phyloP scores from a whole-genome alignment of 208 protist species.

The Trypanosoma cruzi region DNA sequence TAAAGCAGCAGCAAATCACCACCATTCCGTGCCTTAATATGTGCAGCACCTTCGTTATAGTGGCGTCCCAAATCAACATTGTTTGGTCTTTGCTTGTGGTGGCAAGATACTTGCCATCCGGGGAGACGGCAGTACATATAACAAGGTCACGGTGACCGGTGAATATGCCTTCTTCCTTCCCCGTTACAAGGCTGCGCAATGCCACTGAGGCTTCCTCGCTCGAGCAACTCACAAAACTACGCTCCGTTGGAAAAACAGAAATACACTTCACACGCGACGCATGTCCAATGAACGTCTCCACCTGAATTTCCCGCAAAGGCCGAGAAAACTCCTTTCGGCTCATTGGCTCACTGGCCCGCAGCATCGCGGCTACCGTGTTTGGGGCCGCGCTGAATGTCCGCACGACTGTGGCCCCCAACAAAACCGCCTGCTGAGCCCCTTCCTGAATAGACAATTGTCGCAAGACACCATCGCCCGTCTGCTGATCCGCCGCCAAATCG shows the following conservation, averaged over 20 bases:
- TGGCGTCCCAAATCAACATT: constrained; percentile 91
- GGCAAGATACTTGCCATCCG: constrained; percentile 88
- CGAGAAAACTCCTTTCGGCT: constrained; percentile 8
- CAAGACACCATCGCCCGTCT: neutral
- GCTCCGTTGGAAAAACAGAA: constrained; percentile 64
- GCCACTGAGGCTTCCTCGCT: constrained; percentile 83
- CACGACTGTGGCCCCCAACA: constrained; percentile 22
- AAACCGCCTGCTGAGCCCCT: neutral
- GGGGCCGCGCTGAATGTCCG: constrained; percentile 31
- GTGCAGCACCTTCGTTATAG: constrained; percentile 72
- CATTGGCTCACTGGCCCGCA: constrained; percentile 4
- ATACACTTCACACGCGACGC: constrained; percentile 86
- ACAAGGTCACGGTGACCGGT: constrained; percentile 86
- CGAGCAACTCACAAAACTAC: constrained; percentile 81
- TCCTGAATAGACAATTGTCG: neutral
- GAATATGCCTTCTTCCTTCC: constrained; percentile 82
- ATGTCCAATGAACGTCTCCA: constrained; percentile 59
- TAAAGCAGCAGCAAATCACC: constrained; percentile 91
- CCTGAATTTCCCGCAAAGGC: constrained; percentile 37
- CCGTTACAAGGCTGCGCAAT: constrained; percentile 49
- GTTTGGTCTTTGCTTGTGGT: constrained; percentile 89
- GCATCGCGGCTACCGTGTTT: constrained; percentile 38
- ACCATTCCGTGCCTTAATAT: constrained; percentile 81
- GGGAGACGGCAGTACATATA: constrained; percentile 78
- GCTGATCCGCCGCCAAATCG: constrained; percentile 37